Base-by-base conservation (phyloP, 768 basidiomycete genomes). In the Daedalea quercina region DNA sequence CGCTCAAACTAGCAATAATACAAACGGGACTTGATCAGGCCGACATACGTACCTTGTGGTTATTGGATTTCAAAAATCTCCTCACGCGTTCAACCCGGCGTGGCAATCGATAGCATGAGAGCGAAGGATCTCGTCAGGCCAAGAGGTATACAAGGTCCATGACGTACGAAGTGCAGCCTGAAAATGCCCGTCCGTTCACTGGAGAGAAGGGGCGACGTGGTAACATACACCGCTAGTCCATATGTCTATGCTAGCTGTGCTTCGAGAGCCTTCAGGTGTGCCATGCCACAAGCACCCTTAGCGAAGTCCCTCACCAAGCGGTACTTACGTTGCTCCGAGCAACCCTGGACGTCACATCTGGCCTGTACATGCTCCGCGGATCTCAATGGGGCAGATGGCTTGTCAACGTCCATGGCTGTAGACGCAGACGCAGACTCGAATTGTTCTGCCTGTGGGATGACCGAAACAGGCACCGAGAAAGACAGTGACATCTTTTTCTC, bases 251-350 rank as follows among this genome's bases (percentile, higher is more conserved):
- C 59, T 2, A 52, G 26, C 49, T 61, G 58, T 15, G 53, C 66
- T 55, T 84, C 80, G 41, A 88, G 63, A 11, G 74, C 49, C 56
- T 80, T 82, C 60, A 89, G 69, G 68, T 88, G 86, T 1, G 62
- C 65, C 63, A 87, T 79, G 15, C 84, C 85, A 63, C 87, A 90
- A 2, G 82, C 83, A 1, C 83, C 85, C 50, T 67, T 71, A 19
- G 74, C 70, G 75, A 78, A 84, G 57, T 87, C 79, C 50, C 69
- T 76, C 20, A 85, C 82, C 3, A 86, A 70, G 31, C 83, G 74
- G 60, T 90, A 90, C 60, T 84, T 85, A 56, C 84, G 70, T 17
- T 61, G 63, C 31, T 68, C 70, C 3, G 66, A 67, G 56, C 87
- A 89, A 8, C 85, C 85, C 2, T 67, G 67, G 0, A 84, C 75